These are phyloP conservation scores for Meyerozyma carpophila DNA, from an alignment of 1,139 yeast species.

Conservation along the genomic window DNA sequence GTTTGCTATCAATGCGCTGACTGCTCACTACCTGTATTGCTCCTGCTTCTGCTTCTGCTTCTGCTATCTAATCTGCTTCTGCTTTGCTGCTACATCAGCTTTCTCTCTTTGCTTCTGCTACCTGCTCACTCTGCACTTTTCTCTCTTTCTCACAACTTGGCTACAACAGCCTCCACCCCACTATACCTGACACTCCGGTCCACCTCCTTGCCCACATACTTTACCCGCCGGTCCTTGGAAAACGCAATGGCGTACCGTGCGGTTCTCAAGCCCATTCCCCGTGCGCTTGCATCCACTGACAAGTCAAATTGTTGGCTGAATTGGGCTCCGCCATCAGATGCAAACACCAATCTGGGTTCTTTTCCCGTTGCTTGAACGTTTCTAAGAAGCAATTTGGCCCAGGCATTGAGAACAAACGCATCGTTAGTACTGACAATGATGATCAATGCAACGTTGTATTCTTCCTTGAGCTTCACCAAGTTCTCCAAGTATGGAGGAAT, in stretches of 20 bases:
- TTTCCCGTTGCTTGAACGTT: slow-evolving; percentile 7
- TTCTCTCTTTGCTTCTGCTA: background rate
- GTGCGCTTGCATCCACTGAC: slow-evolving; percentile 18
- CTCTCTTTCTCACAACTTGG: slow-evolving; percentile 9
- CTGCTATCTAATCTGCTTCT: background rate
- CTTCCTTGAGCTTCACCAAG: slow-evolving; percentile 15
- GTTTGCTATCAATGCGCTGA: background rate
- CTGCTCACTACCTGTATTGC: background rate
- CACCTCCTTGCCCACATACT: slow-evolving; percentile 11
- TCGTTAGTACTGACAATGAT: slow-evolving; percentile 24
- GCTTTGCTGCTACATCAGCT: background rate
- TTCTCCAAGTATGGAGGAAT: slow-evolving; percentile 21
- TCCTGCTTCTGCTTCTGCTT: background rate
- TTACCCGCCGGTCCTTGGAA: slow-evolving; percentile 8
- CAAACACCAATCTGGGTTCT: slow-evolving; percentile 19
- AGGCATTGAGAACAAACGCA: slow-evolving; percentile 24
- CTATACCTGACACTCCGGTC: slow-evolving; percentile 10
- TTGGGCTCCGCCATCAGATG: slow-evolving; percentile 21
- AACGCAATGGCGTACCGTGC: slow-evolving; percentile 12
- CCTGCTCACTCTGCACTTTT: too few species aligned
- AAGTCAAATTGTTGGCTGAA: slow-evolving; percentile 17
- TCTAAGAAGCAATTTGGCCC: slow-evolving; percentile 26
- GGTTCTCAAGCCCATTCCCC: slow-evolving; percentile 12
- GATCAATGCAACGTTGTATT: slow-evolving; percentile 17
- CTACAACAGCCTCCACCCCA: slow-evolving; percentile 11